Conservation (phyloP, 1,284 basidiomycete species). For the Sanghuangporus weigelae region DNA sequence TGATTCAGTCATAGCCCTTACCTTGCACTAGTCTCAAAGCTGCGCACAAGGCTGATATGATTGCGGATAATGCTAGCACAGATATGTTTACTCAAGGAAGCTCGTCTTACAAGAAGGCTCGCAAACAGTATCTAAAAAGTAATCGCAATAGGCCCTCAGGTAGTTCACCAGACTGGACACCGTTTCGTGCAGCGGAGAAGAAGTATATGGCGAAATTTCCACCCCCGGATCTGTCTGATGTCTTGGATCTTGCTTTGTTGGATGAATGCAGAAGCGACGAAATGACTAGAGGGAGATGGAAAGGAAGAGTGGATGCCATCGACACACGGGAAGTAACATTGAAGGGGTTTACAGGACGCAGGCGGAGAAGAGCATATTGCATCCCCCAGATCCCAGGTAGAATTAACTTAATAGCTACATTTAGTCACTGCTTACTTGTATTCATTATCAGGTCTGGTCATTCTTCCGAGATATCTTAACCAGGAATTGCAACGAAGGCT, state of each 20-base stretch:
- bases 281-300: constrained; percentile 41
- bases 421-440: neutral
- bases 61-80: neutral
- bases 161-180: constrained; percentile 52
- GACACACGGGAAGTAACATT: constrained; percentile 29
- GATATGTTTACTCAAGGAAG: neutral
- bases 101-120: constrained; percentile 51
- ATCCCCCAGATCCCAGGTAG: constrained; percentile 55
- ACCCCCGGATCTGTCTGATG: constrained; percentile 61
- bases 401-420: constrained; percentile 19
- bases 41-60: neutral
- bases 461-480: constrained; percentile 70
- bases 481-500: constrained; percentile 58
- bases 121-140: constrained; percentile 50
- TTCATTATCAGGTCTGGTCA: constrained; percentile 60
- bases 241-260: constrained; percentile 58
- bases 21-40: no score
- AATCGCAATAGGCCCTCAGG: constrained; percentile 46
- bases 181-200: constrained; percentile 73
- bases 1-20: no score
- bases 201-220: constrained; percentile 71
- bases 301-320: constrained; percentile 36
- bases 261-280: constrained; percentile 37
- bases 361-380: constrained; percentile 36
- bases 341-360: constrained; percentile 16